Evolutionary conservation across 1,139 yeast species (phyloP), one percentile per base, ranked within the genome.

Genomic region (Debaryomycetaceae sp.): DNA sequence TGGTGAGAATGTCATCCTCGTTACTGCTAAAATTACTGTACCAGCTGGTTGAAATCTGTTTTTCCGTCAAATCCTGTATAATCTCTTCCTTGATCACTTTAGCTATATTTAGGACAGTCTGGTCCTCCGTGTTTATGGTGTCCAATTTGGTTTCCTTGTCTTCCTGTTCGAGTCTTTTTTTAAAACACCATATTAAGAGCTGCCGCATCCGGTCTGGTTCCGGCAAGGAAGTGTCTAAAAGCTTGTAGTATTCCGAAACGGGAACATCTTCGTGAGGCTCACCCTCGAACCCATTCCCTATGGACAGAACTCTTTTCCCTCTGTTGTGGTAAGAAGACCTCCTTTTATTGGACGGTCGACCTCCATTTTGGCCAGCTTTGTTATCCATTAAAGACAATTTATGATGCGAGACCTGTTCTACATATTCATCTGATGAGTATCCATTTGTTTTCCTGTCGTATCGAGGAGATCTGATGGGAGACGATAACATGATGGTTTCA

Each of bases 171-270:
- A 77, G 55, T 36, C 68, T 67, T 46, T 84, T 72, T 47, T 78
- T 78, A 33, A 83, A 70, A 46, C 87, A 80, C 95, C 95, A 86
- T 4, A 80, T 70, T 42, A 87, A 59, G 20, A 87, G 60, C 56
- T 85, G 90, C 50, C 85, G 73, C 85, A 87, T 80, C 48, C 83
- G 72, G 54, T 83, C 86, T 0, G 91, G 88, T 45, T 83, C 93
- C 0, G 95, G 87, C 38, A 83, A 53, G 20, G 78, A 75, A 2
- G 72, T 63, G 49, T 85, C 87, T 34, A 87, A 61, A 52, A 82
- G 81, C 57, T 84, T 85, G 58, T 78, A 80, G 54, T 81, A 81
- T 44, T 82, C 85, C 17, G 65, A 56, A 0, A 76, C 69, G 0
- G 81, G 75, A 1, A 87, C 80, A 40, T 78, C 83, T 1, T 75